Conservation (phyloP, 1,139 yeast species). For the Pichia sp. region DNA sequence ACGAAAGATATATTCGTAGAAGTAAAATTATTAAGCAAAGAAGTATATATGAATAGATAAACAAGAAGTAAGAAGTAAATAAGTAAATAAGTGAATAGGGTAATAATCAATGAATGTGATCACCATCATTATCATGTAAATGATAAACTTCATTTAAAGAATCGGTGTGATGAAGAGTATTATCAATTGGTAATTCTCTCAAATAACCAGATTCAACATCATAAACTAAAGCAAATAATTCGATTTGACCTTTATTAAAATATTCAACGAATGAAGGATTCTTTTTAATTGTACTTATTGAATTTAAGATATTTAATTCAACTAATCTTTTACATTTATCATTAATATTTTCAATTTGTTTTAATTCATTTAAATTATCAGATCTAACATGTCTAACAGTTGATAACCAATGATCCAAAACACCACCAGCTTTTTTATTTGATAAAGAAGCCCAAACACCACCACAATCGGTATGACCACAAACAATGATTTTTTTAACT, state of each 20-base stretch:
- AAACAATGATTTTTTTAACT: constrained; percentile 76
- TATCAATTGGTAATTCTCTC: constrained; percentile 44
- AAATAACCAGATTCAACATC: constrained; percentile 77
- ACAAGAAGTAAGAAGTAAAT: not conserved
- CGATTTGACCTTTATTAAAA: constrained; percentile 61
- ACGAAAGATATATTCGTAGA: not conserved
- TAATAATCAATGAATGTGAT: not conserved
- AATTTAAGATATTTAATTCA: constrained; percentile 69
- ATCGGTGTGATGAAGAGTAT: constrained; percentile 29
- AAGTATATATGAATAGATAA: not conserved
- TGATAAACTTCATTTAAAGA: constrained; percentile 3
- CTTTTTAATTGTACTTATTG: constrained; percentile 52
- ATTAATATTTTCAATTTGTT: constrained; percentile 46
- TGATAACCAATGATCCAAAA: constrained; percentile 71
- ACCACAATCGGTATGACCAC: constrained; percentile 99
- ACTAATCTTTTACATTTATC: constrained; percentile 60
- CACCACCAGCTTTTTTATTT: constrained; percentile 64
- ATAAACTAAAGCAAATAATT: constrained; percentile 84
- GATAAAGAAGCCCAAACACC: constrained; percentile 86
- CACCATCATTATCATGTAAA: constrained; percentile 2
- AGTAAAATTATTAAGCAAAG: not conserved
- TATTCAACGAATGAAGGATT: constrained; percentile 76
- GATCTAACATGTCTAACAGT: constrained; percentile 61
- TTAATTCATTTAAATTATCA: constrained; percentile 31
- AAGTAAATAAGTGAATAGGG: not conserved